These are phyloP conservation scores for Ophiostoma sp. DNA, from an alignment of 2,329 filamentous ascomycete species.

Conservation along the genomic window DNA sequence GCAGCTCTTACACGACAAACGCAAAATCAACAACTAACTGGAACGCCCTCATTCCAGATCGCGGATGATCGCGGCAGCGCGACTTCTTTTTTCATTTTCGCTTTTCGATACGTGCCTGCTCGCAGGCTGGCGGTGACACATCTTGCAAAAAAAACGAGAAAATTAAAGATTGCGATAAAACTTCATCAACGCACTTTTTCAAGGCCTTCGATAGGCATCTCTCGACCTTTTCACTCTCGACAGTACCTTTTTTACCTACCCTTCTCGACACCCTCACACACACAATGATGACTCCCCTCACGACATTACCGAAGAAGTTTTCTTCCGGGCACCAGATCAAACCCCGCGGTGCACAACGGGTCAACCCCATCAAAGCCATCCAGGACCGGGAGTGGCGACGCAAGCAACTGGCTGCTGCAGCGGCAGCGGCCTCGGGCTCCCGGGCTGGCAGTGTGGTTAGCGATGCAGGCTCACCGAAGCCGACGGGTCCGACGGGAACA, in stretches of 20 bases:
- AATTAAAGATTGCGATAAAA: not conserved
- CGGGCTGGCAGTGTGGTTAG: conserved; percentile 22
- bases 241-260: not conserved
- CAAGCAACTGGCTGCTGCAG: conserved; percentile 38
- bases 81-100: not conserved
- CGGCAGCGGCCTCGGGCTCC: conserved; percentile 24
- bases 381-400: conserved; percentile 53
- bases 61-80: conserved; percentile 9
- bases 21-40: not conserved
- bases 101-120: not conserved
- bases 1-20: conserved; percentile 1
- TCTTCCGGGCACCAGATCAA: conserved; percentile 31
- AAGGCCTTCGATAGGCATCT: not conserved
- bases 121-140: not conserved
- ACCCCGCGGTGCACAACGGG: conserved; percentile 33
- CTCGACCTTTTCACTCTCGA: not conserved
- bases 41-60: conserved; percentile 5
- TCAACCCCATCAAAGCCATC: conserved; percentile 54
- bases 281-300: conserved; percentile 27
- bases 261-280: not conserved
- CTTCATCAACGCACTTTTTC: not conserved
- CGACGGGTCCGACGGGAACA: not conserved
- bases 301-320: conserved; percentile 33
- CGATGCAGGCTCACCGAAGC: conserved; percentile 9
- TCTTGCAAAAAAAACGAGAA: not conserved